Base-by-base conservation (phyloP, 495 filamentous ascomycete genomes). In the Amniculicola lignicola region DNA sequence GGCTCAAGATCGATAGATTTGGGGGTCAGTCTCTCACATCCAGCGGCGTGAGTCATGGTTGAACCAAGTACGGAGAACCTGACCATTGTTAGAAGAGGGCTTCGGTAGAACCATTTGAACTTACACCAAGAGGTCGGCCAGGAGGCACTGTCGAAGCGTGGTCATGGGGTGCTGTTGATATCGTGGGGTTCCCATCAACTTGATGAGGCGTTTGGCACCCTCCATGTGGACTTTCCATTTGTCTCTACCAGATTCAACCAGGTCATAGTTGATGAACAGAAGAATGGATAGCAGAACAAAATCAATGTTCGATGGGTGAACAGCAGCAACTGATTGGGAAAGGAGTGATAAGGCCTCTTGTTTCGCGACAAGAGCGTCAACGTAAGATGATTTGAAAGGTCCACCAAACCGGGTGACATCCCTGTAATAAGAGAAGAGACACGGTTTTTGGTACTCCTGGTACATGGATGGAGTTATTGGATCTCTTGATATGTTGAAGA, bases 81-180 rank as follows among this genome's bases (percentile, higher is more conserved):
- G 31, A 39, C 6, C 5, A 7, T 28, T 51, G 6, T 40, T 18
- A 40, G 37, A 9, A 19, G 6, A 40, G 7, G 37, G 6, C 19
- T 40, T 40, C 10, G 6, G 16, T 18, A 12, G 19, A 18, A 10
- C 37, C 7, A 40, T 12, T 9, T n/a, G 14, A 9, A 57, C 60
- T 22, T 59, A 64, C 61, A 64, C 61, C 24, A 64, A 21, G 28
- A 50, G 55, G 23, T 64, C 61, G n/a, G 61, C 45, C 5, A 64
- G 46, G 2, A 64, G 28, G 33, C 29, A 50, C 12, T 23, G 18
- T 14, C 56, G 50, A 11, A 59, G 24, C 29, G 24, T 31, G 35
- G 50, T 56, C 29, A 51, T 59, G 10, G 45, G 42, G 5, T 51
- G 24, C 22, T 50, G 58, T 24, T 22, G 36, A 24, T 36, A 55